phyloP scores from a whole-genome alignment of 306 rosid species.

The Cajanus cajan region DNA sequence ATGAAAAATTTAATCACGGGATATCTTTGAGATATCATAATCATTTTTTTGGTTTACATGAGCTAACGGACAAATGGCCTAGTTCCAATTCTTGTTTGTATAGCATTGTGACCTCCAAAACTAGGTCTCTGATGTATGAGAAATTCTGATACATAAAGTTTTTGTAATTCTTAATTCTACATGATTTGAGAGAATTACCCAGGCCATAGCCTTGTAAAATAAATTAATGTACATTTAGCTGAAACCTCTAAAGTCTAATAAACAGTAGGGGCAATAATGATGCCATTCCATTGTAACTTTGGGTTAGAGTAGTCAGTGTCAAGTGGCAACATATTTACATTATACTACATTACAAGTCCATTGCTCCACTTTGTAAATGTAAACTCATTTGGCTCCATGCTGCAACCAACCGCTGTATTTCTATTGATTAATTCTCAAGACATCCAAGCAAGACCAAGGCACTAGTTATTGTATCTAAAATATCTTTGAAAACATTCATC shows the following conservation, averaged over 20 bases:
- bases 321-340: neutral
- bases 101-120: neutral
- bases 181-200: neutral
- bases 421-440: neutral
- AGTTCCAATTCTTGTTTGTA: neutral
- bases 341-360: constrained; percentile 6
- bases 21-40: neutral
- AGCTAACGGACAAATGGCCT: neutral
- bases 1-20: neutral
- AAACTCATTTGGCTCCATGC: neutral
- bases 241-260: neutral
- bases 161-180: neutral
- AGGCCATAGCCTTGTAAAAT: neutral
- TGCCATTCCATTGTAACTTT: neutral
- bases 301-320: neutral
- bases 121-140: neutral
- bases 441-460: neutral
- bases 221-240: neutral
- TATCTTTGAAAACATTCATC: constrained; percentile 55
- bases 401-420: neutral
- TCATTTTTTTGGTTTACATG: neutral
- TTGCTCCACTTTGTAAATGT: neutral
- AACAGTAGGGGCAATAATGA: neutral
- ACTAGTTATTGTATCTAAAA: constrained; percentile 31
- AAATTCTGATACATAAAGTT: neutral